Evolutionary conservation across 2,329 filamentous ascomycete species (phyloP).

Genomic region (Tolypocladium inflatum): DNA sequence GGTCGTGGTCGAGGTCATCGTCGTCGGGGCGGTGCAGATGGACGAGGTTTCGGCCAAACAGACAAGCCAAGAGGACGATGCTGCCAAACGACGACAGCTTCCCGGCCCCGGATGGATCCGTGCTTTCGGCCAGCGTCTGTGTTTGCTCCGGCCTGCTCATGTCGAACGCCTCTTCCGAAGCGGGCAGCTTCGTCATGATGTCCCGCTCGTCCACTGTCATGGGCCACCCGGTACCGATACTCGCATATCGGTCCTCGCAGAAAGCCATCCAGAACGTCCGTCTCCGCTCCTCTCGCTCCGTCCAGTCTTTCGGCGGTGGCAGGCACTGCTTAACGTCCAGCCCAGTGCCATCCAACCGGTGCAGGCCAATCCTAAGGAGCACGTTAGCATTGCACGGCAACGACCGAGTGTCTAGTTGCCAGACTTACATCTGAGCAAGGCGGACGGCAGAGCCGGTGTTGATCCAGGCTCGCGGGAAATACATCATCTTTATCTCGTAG

Average conservation of each 20-base stretch:
- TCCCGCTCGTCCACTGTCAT: constrained; percentile 90
- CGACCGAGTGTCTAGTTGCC: neutral
- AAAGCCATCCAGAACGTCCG: constrained; percentile 95
- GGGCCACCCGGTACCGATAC: constrained; percentile 94
- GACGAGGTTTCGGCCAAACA: constrained; percentile 84
- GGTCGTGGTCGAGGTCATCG: constrained; percentile 74
- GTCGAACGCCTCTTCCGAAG: constrained; percentile 76
- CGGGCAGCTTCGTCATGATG: constrained; percentile 76
- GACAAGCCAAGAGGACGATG: constrained; percentile 73
- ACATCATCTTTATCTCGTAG: constrained; percentile 97
- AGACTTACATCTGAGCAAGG: constrained; percentile 66
- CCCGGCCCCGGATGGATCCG: constrained; percentile 61
- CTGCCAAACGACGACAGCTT: constrained; percentile 71
- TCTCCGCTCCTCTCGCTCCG: constrained; percentile 80
- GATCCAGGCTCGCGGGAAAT: constrained; percentile 92
- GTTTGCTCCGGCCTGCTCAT: constrained; percentile 68
- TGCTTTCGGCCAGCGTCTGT: constrained; percentile 57
- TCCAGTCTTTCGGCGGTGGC: constrained; percentile 82
- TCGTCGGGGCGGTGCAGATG: constrained; percentile 82
- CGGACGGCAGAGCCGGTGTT: constrained; percentile 77
- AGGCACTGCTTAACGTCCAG: constrained; percentile 91
- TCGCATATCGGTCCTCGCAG: constrained; percentile 82
- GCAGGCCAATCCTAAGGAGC: constrained; percentile 71
- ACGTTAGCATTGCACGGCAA: constrained; percentile 6
- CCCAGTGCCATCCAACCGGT: constrained; percentile 72